Conservation (phyloP, 495 filamentous ascomycete species). For the Aspergillus funiculosus region DNA sequence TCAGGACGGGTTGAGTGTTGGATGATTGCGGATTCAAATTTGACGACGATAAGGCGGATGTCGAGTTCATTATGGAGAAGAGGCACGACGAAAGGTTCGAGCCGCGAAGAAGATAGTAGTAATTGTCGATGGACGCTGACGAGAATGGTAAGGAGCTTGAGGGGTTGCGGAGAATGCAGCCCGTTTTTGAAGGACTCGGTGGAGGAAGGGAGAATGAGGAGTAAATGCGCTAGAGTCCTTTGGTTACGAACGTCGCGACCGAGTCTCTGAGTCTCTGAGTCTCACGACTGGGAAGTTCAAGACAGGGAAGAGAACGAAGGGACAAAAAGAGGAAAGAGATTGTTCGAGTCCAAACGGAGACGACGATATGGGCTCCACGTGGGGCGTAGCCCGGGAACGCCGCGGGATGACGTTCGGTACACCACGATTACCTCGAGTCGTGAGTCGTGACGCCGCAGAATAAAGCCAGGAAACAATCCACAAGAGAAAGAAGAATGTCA, state of each 20-base stretch:
- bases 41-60: not conserved
- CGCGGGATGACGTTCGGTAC: constrained; percentile 25
- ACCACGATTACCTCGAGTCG: constrained; percentile 7
- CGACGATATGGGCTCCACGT: constrained; percentile 15
- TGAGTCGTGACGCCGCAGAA: constrained; percentile 8
- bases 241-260: no score
- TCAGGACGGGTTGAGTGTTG: not conserved
- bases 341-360: constrained; percentile 8
- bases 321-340: constrained; percentile 4
- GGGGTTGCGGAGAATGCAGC: no score
- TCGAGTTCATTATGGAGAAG: not conserved
- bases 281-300: no score
- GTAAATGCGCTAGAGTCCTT: no score
- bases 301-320: not conserved
- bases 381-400: constrained; percentile 22
- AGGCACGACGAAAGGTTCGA: not conserved
- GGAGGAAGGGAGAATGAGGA: no score
- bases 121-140: no score
- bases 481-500: not conserved
- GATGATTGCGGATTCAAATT: not conserved
- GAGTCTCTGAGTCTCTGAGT: no score
- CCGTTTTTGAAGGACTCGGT: no score
- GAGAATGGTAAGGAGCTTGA: no score
- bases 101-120: no score
- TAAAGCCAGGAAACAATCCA: constrained; percentile 3